These are phyloP conservation scores for Suillus hirtellus DNA, from an alignment of 768 basidiomycete genomes.

Conservation along the genomic window DNA sequence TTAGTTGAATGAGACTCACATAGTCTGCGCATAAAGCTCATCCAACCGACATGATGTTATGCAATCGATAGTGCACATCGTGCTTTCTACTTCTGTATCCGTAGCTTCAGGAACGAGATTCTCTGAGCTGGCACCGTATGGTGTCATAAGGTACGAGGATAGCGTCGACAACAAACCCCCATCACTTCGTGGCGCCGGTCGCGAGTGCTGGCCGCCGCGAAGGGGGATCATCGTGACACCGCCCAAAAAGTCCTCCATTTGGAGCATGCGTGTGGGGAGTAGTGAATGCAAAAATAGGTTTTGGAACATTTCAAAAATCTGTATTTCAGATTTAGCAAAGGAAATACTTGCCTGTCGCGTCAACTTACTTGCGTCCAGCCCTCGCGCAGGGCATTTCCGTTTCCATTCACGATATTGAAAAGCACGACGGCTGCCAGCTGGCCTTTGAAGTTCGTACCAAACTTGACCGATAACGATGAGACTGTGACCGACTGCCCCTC, in stretches of 20 bases:
- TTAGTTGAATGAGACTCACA: constrained; percentile 52
- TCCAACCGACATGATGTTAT: constrained; percentile 92
- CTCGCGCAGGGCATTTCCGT: constrained; percentile 89
- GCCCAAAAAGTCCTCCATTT: constrained; percentile 99
- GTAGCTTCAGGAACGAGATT: constrained; percentile 83
- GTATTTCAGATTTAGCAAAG: constrained; percentile 2
- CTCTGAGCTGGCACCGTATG: constrained; percentile 79
- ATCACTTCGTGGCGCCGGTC: constrained; percentile 65
- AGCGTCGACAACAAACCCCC: constrained; percentile 92
- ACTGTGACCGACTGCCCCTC: constrained; percentile 90
- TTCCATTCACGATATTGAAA: constrained; percentile 97
- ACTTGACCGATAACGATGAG: constrained; percentile 87
- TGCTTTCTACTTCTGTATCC: constrained; percentile 89
- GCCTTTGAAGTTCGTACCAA: constrained; percentile 93
- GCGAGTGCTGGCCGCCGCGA: constrained; percentile 67
- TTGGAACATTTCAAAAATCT: constrained; percentile 99
- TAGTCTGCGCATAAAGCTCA: constrained; percentile 90
- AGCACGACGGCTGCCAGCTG: constrained; percentile 96
- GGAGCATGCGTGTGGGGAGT: constrained; percentile 85
- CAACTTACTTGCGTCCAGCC: constrained; percentile 85
- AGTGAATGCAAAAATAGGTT: constrained; percentile 94
- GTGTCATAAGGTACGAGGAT: constrained; percentile 96
- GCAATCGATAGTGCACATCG: constrained; percentile 93
- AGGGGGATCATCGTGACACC: constrained; percentile 92
- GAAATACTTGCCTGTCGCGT: background rate